phyloP scores from a whole-genome alignment of 2,329 filamentous ascomycete species.

The Botrytis elliptica region DNA sequence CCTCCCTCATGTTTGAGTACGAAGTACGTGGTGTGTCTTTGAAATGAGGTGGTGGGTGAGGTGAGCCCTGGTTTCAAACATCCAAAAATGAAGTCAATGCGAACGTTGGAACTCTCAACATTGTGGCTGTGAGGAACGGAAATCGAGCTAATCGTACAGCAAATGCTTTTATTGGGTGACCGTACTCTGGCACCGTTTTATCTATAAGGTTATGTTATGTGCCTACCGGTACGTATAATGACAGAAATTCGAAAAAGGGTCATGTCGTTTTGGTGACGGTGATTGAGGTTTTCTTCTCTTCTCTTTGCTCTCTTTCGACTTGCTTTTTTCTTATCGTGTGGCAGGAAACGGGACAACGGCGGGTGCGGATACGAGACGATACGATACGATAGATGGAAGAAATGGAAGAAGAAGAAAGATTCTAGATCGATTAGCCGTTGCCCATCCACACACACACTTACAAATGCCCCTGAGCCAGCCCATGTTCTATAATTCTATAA shows the following conservation, averaged over 20 bases:
- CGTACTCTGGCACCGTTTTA: background rate
- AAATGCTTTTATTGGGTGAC: background rate
- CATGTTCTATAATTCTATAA: background rate
- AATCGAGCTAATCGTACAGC: background rate
- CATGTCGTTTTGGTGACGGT: background rate
- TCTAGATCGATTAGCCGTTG: constrained; percentile 9
- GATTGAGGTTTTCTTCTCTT: background rate
- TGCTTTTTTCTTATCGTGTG: background rate
- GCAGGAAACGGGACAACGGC: background rate
- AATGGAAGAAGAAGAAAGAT: background rate
- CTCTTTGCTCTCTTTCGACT: background rate
- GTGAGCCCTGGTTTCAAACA: background rate
- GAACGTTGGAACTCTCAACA: background rate
- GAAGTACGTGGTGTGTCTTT: background rate
- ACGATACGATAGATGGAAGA: background rate
- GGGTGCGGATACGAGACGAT: background rate
- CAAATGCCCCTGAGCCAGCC: constrained; percentile 1
- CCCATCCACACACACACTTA: background rate
- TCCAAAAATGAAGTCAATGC: background rate
- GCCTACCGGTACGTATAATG: background rate
- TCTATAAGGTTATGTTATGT: background rate
- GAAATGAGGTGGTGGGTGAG: constrained; percentile 3
- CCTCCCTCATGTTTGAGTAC: background rate
- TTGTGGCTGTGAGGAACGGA: constrained; percentile 8
- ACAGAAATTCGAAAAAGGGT: background rate